Base-by-base conservation (phyloP, 106 monocot species). In the Triglochin maritima region DNA sequence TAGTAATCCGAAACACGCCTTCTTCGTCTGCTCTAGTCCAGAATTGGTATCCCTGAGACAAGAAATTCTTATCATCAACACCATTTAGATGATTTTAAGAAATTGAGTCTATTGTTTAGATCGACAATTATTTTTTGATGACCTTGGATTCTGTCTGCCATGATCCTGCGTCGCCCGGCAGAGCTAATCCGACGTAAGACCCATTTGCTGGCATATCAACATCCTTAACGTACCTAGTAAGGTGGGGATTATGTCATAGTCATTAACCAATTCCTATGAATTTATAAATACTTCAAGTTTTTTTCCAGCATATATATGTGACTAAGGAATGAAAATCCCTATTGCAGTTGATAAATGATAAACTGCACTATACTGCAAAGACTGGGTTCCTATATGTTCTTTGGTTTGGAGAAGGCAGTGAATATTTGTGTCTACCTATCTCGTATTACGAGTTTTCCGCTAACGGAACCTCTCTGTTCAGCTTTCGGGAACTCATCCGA, bases 131-230 rank as follows among this genome's bases (percentile, higher is more conserved):
- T 29, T 29, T 50, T n/a, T 44, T 14, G 5, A 44, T 44, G 57
- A 81, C 90, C 85, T 92, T 92, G 82, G 79, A 74, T 85, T 92
- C 92, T 59, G 60, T 80, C 57, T 83, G 85, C 92, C 92, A 92
- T 17, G 92, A 87, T 29, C 92, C 92, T 9, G 72, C 50, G 64
- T 81, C 78, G 56, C 85, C 92, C 16, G 92, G 92, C 69, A 77
- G 64, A 54, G 92, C 92, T 51, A 92, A 64, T 4, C 92, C 92
- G 64, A 92, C 55, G 67, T 82, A 81, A 6, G 87, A 76, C 60
- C 47, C 59, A 3, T 69, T 52, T 63, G 82, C 81, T 12, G 63
- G 47, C 52, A 85, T 67, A 47, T 82, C 74, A 4, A 68, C 66
- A 52, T 69, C 73, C 45, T 61, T 76, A 10, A 79, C n/a, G 47